These are phyloP conservation scores for Chalciporus chontae DNA, from an alignment of 768 basidiomycete species.

Conservation along the genomic window DNA sequence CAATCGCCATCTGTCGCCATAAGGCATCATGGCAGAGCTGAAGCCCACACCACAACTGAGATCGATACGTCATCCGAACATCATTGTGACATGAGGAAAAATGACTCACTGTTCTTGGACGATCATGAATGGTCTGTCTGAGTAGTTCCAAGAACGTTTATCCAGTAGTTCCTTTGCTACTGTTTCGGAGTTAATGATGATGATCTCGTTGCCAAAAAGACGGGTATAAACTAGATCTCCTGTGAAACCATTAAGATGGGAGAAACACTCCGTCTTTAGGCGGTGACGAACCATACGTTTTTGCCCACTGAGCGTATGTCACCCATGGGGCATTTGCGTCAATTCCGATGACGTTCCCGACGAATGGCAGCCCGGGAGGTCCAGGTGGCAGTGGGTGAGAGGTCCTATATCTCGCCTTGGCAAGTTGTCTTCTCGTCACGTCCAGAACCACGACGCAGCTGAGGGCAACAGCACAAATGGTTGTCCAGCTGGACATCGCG, in stretches of 20 bases:
- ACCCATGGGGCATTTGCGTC: slow-evolving; percentile 28
- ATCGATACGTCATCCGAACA: background rate
- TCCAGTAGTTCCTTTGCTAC: slow-evolving; percentile 46
- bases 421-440: too few species aligned
- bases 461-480: too few species aligned
- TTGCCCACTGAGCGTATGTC: slow-evolving; percentile 38
- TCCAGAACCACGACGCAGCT: too few species aligned
- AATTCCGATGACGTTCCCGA: too few species aligned
- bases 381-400: too few species aligned
- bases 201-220: slow-evolving; percentile 39
- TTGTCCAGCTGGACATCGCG: too few species aligned
- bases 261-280: background rate
- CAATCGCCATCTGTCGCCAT: slow-evolving; percentile 33
- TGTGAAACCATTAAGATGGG: slow-evolving; percentile 12
- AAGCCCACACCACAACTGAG: slow-evolving; percentile 18
- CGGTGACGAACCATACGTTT: slow-evolving; percentile 28
- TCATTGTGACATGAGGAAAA: background rate
- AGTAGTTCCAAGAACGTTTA: slow-evolving; percentile 45
- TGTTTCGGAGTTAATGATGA: slow-evolving; percentile 45
- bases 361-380: too few species aligned
- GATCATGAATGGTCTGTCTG: slow-evolving; percentile 41
- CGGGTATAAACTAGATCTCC: slow-evolving; percentile 47
- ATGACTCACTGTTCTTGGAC: slow-evolving; percentile 10
- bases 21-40: slow-evolving; percentile 24
- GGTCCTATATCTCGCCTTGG: too few species aligned